Evolutionary conservation across 805 yeast genomes (phyloP), one percentile per base, ranked within the genome.

Genomic region (Zygoascus flipseniorum): DNA sequence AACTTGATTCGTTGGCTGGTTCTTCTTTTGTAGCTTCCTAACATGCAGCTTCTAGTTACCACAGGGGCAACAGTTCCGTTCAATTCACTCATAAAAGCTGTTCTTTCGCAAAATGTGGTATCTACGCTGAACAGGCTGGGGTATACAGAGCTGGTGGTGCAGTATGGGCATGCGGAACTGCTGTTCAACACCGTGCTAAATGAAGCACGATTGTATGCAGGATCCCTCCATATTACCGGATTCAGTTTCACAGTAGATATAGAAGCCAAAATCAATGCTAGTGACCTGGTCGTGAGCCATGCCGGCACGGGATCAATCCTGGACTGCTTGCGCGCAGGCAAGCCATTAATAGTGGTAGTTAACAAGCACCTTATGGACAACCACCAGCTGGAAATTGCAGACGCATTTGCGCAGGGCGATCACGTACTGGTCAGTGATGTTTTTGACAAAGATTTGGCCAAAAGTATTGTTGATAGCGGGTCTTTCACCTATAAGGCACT

Each of bases 61-160:
- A 85, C 95, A 2, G 98, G 98, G 0, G 97, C 97, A 1, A 90
- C 97, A 0, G 90, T 86, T 19, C 85, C 95, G 0, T 92, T 92
- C 64, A 74, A 76, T 10, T 69, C 64, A 16, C 76, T 92, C 14
- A 67, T 92, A 1, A 66, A 66, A n/a, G 65, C 72, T 8, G 67
- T 79, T 0, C 58, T 81, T 8, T 53, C 64, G 8, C 52, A 56
- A 0, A 52, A 60, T 1, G 76, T 82, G 37, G 57, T 79, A 0
- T 44, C 61, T 0, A 52, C 60, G 8, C 58, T 84, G n/a, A n/a
- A 47, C 0, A 53, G 59, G 0, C 54, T 61, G 0, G 78, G 78
- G 0, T 79, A 72, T 57, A 59, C 61, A 0, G 65, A 67, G 13
- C 42, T 85, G 10, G 70, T 75, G 4, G 63, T 86, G 2, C 95